Conservation (phyloP, 352 stramenopile genomes). For the Phytopythium montanum region DNA sequence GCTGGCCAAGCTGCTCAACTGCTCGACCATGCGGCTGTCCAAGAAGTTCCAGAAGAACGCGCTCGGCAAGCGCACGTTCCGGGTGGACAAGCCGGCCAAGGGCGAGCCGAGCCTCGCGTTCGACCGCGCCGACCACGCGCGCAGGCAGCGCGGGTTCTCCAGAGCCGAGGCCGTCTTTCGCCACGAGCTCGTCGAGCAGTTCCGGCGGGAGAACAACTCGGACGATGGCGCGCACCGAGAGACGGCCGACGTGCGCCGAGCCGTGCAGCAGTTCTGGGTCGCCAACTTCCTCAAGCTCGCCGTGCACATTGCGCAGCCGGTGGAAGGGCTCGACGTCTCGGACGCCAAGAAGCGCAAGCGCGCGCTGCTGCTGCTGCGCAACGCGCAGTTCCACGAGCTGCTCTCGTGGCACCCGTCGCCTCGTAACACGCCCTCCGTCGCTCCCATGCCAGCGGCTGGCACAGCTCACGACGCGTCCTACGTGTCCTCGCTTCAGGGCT, state of each 20-base stretch:
- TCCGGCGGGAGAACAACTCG: conserved; percentile 81
- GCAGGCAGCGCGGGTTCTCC: conserved; percentile 70
- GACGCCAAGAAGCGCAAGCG: conserved; percentile 83
- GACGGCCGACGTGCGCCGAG: conserved; percentile 61
- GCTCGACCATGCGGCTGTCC: conserved; percentile 85
- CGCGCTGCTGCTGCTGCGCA: conserved; percentile 70
- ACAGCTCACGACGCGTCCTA: background rate
- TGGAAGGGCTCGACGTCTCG: conserved; percentile 71
- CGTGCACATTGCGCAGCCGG: conserved; percentile 65
- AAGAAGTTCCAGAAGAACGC: conserved; percentile 91
- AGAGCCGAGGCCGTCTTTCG: conserved; percentile 68
- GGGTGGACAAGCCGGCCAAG: conserved; percentile 62
- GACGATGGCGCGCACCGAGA: conserved; percentile 71
- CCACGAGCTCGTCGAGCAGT: conserved; percentile 80
- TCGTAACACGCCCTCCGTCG: conserved; percentile 35
- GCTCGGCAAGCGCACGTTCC: conserved; percentile 82
- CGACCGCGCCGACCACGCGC: conserved; percentile 55
- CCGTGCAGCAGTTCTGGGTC: conserved; percentile 86
- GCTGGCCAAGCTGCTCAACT: conserved; percentile 85
- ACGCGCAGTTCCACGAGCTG: conserved; percentile 73
- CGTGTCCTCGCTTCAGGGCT: background rate
- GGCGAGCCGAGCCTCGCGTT: conserved; percentile 70
- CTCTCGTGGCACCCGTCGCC: conserved; percentile 52
- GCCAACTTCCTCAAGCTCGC: conserved; percentile 83
- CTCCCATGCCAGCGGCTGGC: conserved; percentile 23